phyloP scores from a whole-genome alignment of 768 basidiomycete genomes.

The Ramaria sp. region DNA sequence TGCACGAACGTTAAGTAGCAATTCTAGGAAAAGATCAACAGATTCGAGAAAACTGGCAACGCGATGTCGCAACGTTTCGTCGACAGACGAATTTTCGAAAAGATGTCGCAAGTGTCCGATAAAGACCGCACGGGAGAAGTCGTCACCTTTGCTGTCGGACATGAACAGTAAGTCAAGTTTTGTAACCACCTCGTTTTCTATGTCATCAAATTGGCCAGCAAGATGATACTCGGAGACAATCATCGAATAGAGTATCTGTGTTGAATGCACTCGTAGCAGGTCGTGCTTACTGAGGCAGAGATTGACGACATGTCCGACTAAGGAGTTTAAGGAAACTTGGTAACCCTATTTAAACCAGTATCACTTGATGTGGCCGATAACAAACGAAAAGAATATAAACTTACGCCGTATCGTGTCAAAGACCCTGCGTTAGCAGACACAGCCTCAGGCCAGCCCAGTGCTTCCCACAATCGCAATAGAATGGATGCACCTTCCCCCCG shows the following conservation, averaged over 20 bases:
- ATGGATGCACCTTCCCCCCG: conserved; percentile 84
- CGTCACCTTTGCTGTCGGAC: conserved; percentile 85
- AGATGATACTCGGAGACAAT: conserved; percentile 87
- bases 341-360: conserved; percentile 46
- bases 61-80: conserved; percentile 65
- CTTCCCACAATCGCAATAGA: conserved; percentile 73
- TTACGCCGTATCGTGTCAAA: conserved; percentile 59
- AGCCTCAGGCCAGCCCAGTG: conserved; percentile 68
- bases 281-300: conserved; percentile 94
- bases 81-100: conserved; percentile 79
- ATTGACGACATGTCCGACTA: conserved; percentile 85
- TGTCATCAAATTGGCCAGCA: conserved; percentile 73
- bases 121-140: conserved; percentile 88
- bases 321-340: conserved; percentile 69
- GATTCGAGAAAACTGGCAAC: conserved; percentile 80
- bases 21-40: conserved; percentile 86
- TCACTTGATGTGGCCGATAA: not conserved
- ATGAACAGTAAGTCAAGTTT: conserved; percentile 87
- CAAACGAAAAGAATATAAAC: conserved; percentile 16
- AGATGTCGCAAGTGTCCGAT: conserved; percentile 79
- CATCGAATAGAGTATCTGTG: conserved; percentile 91
- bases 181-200: conserved; percentile 88
- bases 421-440: conserved; percentile 37
- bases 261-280: conserved; percentile 78
- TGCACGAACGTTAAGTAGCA: conserved; percentile 77